A percentile compares a stretch with the other conserved stretches of the same genome.
Evolutionary conservation across 148 eudicot genomes (phyloP).

Genomic region (Beta vulgaris): DNA sequence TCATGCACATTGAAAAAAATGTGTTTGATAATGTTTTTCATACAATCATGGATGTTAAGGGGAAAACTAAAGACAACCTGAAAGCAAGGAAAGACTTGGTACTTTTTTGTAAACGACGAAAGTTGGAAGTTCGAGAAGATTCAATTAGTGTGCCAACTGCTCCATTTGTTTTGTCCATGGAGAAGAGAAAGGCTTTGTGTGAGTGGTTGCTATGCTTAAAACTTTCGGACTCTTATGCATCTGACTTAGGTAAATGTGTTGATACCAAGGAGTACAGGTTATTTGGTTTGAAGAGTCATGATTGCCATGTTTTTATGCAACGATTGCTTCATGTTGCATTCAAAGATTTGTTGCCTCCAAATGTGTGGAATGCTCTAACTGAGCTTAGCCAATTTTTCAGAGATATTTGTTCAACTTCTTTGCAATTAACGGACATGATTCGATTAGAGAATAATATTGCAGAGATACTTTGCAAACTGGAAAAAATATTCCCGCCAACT

Average conservation of each 20-base stretch:
- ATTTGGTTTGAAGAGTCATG: conserved; percentile 14
- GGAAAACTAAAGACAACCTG: neutral
- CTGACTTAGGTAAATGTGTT: conserved; percentile 24
- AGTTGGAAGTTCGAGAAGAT: neutral
- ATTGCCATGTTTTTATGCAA: conserved; percentile 29
- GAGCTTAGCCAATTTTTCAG: conserved; percentile 32
- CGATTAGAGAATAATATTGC: conserved; percentile 8
- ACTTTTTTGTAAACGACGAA: neutral
- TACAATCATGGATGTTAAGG: neutral
- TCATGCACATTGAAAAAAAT: conserved; percentile 23
- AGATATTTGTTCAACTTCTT: conserved; percentile 13
- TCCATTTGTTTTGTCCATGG: neutral
- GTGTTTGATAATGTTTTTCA: conserved; percentile 23
- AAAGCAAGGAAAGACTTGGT: neutral
- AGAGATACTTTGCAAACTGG: conserved; percentile 27
- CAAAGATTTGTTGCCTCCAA: conserved; percentile 8
- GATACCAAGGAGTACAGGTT: conserved; percentile 4
- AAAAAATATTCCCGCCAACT: conserved; percentile 30
- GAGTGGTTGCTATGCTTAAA: conserved; percentile 15
- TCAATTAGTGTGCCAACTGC: conserved; percentile 6
- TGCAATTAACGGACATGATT: conserved; percentile 3
- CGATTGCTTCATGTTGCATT: conserved; percentile 26
- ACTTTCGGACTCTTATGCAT: conserved; percentile 26
- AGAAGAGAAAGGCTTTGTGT: conserved; percentile 11
- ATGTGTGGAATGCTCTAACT: conserved; percentile 21